Conservation (phyloP, 331 rosid species). For the Malus hybrid region DNA sequence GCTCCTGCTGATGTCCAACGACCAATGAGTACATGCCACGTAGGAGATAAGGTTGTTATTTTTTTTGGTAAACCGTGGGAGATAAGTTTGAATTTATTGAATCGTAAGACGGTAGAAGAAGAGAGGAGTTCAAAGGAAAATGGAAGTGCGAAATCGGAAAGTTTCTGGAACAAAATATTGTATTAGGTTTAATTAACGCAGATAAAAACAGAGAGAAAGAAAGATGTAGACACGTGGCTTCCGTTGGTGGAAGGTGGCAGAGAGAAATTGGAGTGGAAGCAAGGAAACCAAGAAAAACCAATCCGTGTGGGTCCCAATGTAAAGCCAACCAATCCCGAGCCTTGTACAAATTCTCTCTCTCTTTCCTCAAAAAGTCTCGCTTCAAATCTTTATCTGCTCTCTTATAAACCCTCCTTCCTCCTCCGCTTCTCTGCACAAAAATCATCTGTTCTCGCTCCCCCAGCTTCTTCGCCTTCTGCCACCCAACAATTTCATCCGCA, state of each 20-base stretch:
- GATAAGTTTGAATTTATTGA: too few species aligned
- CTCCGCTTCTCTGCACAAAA: neutral
- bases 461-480: neutral
- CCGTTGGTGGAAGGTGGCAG: constrained; percentile 1
- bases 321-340: constrained; percentile 41
- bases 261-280: constrained; percentile 27
- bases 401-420: constrained; percentile 38
- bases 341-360: constrained; percentile 23
- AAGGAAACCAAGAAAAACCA: constrained; percentile 15
- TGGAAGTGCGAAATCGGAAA: too few species aligned
- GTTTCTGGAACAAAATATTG: too few species aligned
- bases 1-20: too few species aligned
- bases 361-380: neutral
- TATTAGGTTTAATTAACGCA: neutral
- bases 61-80: too few species aligned
- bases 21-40: too few species aligned
- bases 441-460: neutral
- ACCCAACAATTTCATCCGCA: neutral
- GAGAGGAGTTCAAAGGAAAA: too few species aligned
- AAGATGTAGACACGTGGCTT: neutral
- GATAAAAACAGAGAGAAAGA: neutral
- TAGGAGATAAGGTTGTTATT: too few species aligned
- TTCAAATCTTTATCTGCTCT: constrained; percentile 35
- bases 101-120: too few species aligned
- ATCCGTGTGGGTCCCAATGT: constrained; percentile 46